A percentile compares a stretch with the other conserved stretches of the same genome.
phyloP scores from a whole-genome alignment of 331 rosid genomes.

The Rhamnella rubrinervis region DNA sequence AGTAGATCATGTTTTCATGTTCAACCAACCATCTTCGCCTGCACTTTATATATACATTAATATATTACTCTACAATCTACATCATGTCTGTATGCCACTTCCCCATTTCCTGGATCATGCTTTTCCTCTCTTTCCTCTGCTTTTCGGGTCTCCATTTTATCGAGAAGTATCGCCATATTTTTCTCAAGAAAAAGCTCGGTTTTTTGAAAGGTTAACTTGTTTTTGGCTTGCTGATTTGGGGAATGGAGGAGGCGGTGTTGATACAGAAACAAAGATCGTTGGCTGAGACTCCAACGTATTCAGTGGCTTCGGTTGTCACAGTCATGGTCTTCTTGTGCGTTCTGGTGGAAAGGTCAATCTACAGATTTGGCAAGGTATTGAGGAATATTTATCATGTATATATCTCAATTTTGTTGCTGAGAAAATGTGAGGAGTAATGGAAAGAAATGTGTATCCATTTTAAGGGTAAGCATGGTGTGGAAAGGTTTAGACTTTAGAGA shows the following conservation, averaged over 20 bases:
- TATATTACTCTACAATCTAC: background rate
- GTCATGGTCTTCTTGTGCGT: conserved; percentile 88
- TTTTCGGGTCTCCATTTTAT: conserved; percentile 4
- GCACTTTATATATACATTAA: conserved; percentile 21
- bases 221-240: conserved; percentile 23
- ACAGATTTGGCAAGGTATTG: conserved; percentile 74
- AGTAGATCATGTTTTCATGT: conserved; percentile 14
- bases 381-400: background rate
- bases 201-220: background rate
- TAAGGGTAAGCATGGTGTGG: background rate
- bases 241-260: conserved; percentile 43
- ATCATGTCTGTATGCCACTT: conserved; percentile 17
- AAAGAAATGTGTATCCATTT: background rate
- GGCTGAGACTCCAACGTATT: conserved; percentile 90
- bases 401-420: conserved; percentile 23
- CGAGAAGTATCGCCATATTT: background rate
- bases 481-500: background rate
- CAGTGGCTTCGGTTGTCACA: conserved; percentile 85
- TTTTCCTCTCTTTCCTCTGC: background rate
- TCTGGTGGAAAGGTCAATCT: conserved; percentile 77
- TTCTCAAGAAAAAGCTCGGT: background rate
- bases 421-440: conserved; percentile 3
- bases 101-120: conserved; percentile 38
- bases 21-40: conserved; percentile 34
- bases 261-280: conserved; percentile 58